Evolutionary conservation across 75 land plant genomes (phyloP), one percentile per base, ranked within the genome.

Genomic region (Cryptomeria japonica): DNA sequence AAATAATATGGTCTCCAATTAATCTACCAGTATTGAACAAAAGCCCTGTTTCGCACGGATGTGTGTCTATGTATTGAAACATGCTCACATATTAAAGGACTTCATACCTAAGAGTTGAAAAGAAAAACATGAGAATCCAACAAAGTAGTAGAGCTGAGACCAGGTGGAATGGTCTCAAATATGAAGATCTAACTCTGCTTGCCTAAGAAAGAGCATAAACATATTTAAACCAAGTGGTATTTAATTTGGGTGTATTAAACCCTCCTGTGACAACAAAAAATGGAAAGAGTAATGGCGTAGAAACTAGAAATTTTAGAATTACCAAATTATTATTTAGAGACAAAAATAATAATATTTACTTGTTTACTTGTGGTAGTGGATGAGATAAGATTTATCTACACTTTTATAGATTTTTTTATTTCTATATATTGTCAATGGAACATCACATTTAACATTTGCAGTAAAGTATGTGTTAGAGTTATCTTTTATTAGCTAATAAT

Each of bases 71-170:
- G 9, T 11, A 34, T 14, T 38, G 34, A 34, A 75, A 32, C 13
- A 32, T 75, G 4, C 37, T 32, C 13, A 11, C 34, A 75, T 10
- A 75, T 2, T 34, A 31, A 75, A 75, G 77, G 34, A 75, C 15
- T 49, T 37, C 88, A 75, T 88, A 94, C 97, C 95, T 91, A 88
- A 14, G 93, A 88, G 86, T 93, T 93, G 3, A 91, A 91, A 78
- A 96, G 91, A 31, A 95, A 92, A 90, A 95, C 96, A 13, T 96
- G 95, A 47, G 97, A 95, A 47, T 96, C 97, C 73, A 96, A 87
- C 87, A 96, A 80, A 14, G 94, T 88, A 0, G 97, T 91, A 1
- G 97, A 96, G 86, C 96, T 96, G 47, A 96, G 91, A 73, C 95
- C 97, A 25, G 97, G 94, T 16, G 97, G 92, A 64, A 95, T 91